Conservation (phyloP, 2,329 filamentous ascomycete genomes). For the Curvularia eragrostidis region DNA sequence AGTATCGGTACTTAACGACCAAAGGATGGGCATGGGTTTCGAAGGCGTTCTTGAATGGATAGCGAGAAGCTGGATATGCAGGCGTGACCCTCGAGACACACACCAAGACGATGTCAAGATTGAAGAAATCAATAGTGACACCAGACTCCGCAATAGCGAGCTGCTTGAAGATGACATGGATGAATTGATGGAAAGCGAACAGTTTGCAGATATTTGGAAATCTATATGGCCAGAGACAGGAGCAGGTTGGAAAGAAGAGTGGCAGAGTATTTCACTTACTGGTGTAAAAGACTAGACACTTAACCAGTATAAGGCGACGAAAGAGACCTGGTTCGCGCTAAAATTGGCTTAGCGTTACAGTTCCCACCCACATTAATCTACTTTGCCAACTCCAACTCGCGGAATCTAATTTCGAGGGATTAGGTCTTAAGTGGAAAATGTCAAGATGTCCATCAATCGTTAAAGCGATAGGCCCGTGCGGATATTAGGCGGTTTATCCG, state of each 20-base stretch:
- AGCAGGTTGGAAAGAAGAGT: slow-evolving; percentile 1
- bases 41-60: background rate
- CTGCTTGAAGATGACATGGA: background rate
- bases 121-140: background rate
- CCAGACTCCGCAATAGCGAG: background rate
- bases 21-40: background rate
- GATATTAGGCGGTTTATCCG: too few relatives aligned
- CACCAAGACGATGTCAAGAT: background rate
- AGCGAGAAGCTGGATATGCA: slow-evolving; percentile 1
- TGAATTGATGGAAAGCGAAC: background rate
- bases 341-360: background rate
- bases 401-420: too few relatives aligned
- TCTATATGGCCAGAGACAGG: background rate
- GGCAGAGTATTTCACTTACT: background rate
- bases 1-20: background rate
- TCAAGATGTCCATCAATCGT: too few relatives aligned
- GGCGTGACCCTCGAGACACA: slow-evolving; percentile 2
- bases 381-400: too few relatives aligned
- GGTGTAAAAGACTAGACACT: background rate
- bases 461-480: too few relatives aligned
- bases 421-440: too few relatives aligned
- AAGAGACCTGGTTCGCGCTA: background rate
- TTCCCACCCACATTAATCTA: too few relatives aligned
- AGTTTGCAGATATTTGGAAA: slow-evolving; percentile 1
- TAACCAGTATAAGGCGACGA: background rate